Base-by-base conservation (phyloP, 192 early-diverging fungal species). In the Coemansia sp. region DNA sequence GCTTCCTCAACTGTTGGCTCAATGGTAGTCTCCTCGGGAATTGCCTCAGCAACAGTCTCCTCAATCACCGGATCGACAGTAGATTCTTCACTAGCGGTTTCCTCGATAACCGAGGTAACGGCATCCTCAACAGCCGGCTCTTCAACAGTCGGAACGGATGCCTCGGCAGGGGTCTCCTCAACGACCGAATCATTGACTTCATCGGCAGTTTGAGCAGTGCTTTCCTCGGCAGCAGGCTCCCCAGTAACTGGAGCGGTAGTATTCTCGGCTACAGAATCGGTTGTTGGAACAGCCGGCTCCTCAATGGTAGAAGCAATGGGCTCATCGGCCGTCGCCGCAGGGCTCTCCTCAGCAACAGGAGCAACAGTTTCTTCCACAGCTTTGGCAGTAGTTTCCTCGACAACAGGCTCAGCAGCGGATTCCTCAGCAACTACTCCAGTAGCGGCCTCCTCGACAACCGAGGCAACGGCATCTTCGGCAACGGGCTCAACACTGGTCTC, bases 401-500 rank as follows among this genome's bases (percentile, higher is more conserved):
- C 11, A 31, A 29, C 27, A 31, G 27, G 25, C 10, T 67, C 65
- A 22, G 9, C 57, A 35, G 9, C 53, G 6, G 59, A 7, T 6
- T 60, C 52, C n/a, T 21, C 59, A 25, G n/a, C 66, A 59, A 25
- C 2, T 8, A 3, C 3, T 14, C 37, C 54, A 66, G 12, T n/a
- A n/a, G 56, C 17, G 6, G n/a, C 8, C 25, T 56, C 54, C 5
- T 17, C 31, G 4, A 4, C 54, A 19, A 6, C 16, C 10, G 12
- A 11, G 27, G 16, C 52, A 12, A 16, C 14, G 3, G 26, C 4
- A 17, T 56, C 54, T 12, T 35, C n/a, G 7, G 3, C 53, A 49
- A 6, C 48, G 0, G 16, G n/a, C 6, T 12, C 47, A 48, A 21
- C n/a, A 5, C 17, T 6, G 48, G 19, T 49, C 48, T 49, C 19